Conservation (phyloP, 176 grass and related monocot genomes). For the Lolium rigidum region DNA sequence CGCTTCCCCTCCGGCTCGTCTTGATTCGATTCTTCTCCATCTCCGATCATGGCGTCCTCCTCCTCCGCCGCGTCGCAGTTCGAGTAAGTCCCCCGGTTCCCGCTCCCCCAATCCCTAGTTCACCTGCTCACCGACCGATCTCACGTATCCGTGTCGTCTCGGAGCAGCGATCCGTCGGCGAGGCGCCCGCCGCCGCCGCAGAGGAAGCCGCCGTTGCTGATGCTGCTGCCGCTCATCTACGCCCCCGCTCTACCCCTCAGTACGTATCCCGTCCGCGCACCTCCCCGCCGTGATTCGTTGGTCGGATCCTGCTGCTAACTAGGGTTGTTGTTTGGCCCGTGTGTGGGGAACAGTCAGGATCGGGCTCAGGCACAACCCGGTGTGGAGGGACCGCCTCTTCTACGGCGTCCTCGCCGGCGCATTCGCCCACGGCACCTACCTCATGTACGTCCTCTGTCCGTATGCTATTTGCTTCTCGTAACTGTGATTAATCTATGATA, state of each 20-base stretch:
- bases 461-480: not conserved
- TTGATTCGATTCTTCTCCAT: conserved; percentile 7
- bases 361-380: conserved; percentile 79
- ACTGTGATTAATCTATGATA: not conserved
- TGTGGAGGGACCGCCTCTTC: conserved; percentile 85
- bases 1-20: not conserved
- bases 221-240: conserved; percentile 87
- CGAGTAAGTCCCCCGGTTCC: conserved; percentile 45
- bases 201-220: conserved; percentile 62
- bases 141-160: conserved; percentile 23
- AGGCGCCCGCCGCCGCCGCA: conserved; percentile 48
- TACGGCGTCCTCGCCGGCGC: conserved; percentile 88
- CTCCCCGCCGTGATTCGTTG: not conserved
- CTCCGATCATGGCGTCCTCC: conserved; percentile 45
- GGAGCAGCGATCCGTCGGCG: conserved; percentile 48
- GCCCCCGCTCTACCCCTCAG: conserved; percentile 86
- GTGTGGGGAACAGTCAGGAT: conserved; percentile 72
- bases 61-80: conserved; percentile 53
- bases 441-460: conserved; percentile 63
- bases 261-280: conserved; percentile 35
- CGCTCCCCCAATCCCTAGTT: not conserved
- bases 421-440: conserved; percentile 86
- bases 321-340: not conserved
- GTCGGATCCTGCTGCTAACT: conserved; percentile 15
- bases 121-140: conserved; percentile 10